Conservation (phyloP, 352 stramenopile species). For the Phytopythium vexans region DNA sequence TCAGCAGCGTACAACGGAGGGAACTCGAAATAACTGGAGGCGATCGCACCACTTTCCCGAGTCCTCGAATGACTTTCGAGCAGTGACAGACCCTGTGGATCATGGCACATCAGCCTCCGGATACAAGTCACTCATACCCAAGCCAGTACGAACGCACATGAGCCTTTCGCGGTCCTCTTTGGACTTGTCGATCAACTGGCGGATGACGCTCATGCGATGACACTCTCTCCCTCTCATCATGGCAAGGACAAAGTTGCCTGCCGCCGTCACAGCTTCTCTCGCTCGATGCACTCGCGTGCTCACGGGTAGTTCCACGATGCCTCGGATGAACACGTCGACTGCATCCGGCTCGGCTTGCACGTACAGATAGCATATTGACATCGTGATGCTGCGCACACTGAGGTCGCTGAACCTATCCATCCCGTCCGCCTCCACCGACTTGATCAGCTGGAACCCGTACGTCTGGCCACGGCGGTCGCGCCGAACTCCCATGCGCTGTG, state of each 20-base stretch:
- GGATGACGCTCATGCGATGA: constrained; percentile 48
- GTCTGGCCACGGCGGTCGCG: constrained; percentile 20
- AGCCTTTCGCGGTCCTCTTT: constrained; percentile 48
- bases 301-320: constrained; percentile 46
- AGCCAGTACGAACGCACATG: constrained; percentile 27
- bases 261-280: constrained; percentile 18
- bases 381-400: constrained; percentile 28
- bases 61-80: constrained; percentile 38
- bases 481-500: constrained; percentile 29
- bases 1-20: neutral
- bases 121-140: neutral
- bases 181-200: constrained; percentile 46
- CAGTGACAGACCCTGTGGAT: constrained; percentile 47
- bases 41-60: constrained; percentile 42
- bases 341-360: constrained; percentile 30
- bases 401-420: constrained; percentile 7
- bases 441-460: constrained; percentile 63
- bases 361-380: constrained; percentile 70
- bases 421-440: constrained; percentile 46
- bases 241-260: constrained; percentile 38
- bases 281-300: constrained; percentile 4
- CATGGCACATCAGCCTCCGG: neutral
- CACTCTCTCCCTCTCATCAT: constrained; percentile 39
- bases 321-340: constrained; percentile 56
- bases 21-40: neutral